Percentiles rank a stretch among this genome's conserved stretches.
Conservation (phyloP, 1,284 basidiomycete species). For the Mycena citricolor region DNA sequence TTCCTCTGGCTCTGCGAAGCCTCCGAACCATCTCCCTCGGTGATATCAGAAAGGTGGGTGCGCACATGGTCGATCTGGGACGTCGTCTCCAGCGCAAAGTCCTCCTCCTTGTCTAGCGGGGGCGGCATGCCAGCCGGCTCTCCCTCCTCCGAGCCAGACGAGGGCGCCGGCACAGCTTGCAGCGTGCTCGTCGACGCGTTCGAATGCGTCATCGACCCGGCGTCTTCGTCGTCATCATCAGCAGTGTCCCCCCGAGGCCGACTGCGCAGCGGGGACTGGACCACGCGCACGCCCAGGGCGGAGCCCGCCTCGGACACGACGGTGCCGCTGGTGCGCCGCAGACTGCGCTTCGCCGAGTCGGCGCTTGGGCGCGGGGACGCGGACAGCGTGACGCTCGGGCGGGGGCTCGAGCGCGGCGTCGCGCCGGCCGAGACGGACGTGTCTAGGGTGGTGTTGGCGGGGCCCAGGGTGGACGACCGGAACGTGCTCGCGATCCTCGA, state of each 20-base stretch:
- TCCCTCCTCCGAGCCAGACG: not conserved
- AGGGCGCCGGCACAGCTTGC: not conserved
- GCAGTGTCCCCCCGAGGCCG: too few species aligned
- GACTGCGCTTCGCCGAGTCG: too few species aligned
- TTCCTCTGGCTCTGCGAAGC: constrained; percentile 3
- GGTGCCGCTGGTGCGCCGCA: too few species aligned
- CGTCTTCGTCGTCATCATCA: too few species aligned
- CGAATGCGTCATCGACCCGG: constrained; percentile 8
- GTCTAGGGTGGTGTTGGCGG: not conserved
- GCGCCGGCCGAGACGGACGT: not conserved
- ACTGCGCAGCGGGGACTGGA: too few species aligned
- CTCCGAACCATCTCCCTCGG: constrained; percentile 19
- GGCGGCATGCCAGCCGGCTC: not conserved
- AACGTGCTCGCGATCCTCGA: constrained; percentile 17
- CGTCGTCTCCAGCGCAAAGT: constrained; percentile 7
- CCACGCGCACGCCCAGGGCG: too few species aligned
- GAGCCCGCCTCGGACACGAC: too few species aligned
- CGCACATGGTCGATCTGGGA: constrained; percentile 18
- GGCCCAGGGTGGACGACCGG: constrained; percentile 15
- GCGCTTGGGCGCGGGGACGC: too few species aligned
- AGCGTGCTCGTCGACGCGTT: constrained; percentile 14
- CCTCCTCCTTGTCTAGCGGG: not conserved
- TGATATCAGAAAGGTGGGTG: constrained; percentile 20
- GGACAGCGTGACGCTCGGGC: too few species aligned
- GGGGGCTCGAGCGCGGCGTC: too few species aligned